A percentile compares a stretch with the other conserved stretches of the same genome.
Conservation (phyloP, 2,329 filamentous ascomycete genomes). For the Trichocomaceae sp. region DNA sequence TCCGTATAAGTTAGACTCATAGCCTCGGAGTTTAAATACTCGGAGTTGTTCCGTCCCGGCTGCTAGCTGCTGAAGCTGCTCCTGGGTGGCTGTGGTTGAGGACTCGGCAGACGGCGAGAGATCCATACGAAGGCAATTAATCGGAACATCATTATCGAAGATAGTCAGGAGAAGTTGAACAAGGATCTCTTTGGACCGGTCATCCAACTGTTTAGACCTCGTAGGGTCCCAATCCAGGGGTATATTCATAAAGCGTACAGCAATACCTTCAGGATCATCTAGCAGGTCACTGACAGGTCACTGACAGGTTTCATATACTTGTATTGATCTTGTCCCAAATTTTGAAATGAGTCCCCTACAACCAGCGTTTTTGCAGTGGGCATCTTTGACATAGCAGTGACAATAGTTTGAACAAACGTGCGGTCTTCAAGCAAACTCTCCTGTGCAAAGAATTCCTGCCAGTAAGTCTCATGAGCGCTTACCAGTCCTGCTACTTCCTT, state of each 20-base stretch:
- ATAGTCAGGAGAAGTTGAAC: not conserved
- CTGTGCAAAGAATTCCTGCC: slow-evolving; percentile 1
- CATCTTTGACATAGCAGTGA: slow-evolving; percentile 2
- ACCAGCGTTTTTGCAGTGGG: slow-evolving; percentile 1
- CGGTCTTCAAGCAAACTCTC: slow-evolving; percentile 1
- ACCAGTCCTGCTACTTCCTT: not conserved
- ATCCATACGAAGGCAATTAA: not conserved
- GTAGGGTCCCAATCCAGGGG: not conserved
- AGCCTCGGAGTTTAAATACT: not conserved
- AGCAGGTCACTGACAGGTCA: too few species aligned
- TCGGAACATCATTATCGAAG: not conserved
- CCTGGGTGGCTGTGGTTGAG: not conserved
- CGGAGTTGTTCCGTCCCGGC: not conserved
- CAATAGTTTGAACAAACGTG: slow-evolving; percentile 1
- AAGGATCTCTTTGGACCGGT: not conserved
- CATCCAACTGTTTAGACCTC: not conserved
- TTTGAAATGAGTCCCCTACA: not conserved
- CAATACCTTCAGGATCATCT: not conserved
- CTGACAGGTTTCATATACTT: too few species aligned
- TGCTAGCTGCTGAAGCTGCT: slow-evolving; percentile 4
- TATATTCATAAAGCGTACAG: not conserved
- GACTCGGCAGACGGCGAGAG: not conserved
- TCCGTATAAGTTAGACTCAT: not conserved
- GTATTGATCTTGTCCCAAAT: not conserved
- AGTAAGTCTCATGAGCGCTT: slow-evolving; percentile 1